A percentile compares a stretch with the other conserved stretches of the same genome.
phyloP scores from a whole-genome alignment of 441 rosid species.

The Melastoma candidum region DNA sequence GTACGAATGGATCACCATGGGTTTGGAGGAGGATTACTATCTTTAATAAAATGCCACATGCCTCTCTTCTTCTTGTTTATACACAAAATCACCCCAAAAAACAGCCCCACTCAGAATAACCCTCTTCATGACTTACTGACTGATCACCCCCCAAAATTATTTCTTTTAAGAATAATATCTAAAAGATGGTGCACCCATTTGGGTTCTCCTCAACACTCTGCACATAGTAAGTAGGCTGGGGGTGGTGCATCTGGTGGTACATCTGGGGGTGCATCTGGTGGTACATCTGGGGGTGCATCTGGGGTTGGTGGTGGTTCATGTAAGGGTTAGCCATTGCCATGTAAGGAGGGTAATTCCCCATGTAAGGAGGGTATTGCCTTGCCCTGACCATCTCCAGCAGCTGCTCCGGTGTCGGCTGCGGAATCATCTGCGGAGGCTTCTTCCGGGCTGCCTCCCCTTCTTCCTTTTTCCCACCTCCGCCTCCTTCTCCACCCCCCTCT shows the following conservation, averaged over 20 bases:
- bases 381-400: conserved; percentile 7
- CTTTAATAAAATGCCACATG: no score
- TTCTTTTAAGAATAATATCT: not conserved
- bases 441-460: conserved; percentile 30
- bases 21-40: no score
- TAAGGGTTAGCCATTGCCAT: conserved; percentile 49
- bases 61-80: no score
- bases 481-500: conserved; percentile 28
- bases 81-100: no score
- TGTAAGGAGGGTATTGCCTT: not conserved
- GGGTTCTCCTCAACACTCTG: conserved; percentile 36
- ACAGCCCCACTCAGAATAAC: no score
- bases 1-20: no score
- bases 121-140: conserved; percentile 33
- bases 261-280: conserved; percentile 5
- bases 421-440: conserved; percentile 32
- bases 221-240: conserved; percentile 37
- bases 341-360: not conserved
- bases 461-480: conserved; percentile 33
- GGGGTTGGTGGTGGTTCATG: conserved; percentile 37
- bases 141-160: not conserved
- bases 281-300: conserved; percentile 35
- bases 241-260: no score
- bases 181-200: conserved; percentile 12
- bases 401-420: conserved; percentile 18